Conservation (phyloP, 148 eudicot species). For the Rhododendron mucronatum region DNA sequence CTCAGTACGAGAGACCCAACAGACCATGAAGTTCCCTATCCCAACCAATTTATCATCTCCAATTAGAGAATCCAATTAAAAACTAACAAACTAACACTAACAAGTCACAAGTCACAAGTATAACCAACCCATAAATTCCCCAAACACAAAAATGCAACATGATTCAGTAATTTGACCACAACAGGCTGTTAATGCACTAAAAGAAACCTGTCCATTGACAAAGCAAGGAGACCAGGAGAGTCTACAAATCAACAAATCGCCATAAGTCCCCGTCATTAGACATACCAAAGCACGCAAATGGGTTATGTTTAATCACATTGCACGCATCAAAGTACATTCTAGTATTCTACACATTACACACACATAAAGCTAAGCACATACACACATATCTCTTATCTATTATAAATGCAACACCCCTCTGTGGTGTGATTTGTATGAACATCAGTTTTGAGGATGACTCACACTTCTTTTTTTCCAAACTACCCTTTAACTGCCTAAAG, state of each 20-base stretch:
- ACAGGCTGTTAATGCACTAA: neutral
- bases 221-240: neutral
- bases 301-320: neutral
- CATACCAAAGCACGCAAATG: neutral
- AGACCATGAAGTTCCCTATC: neutral
- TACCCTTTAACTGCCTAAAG: too few relatives aligned
- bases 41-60: neutral
- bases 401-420: too few relatives aligned
- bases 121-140: neutral
- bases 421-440: too few relatives aligned
- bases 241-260: neutral
- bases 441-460: neutral
- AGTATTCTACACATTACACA: too few relatives aligned
- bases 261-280: neutral
- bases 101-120: neutral
- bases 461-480: too few relatives aligned
- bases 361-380: too few relatives aligned
- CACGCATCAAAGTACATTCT: too few relatives aligned
- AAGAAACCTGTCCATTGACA: neutral
- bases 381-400: neutral
- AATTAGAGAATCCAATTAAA: neutral
- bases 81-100: neutral
- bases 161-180: neutral
- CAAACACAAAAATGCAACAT: neutral
- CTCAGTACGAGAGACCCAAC: neutral